Conservation (phyloP, 2,329 filamentous ascomycete genomes). For the Sporothrix pseudoabietina region DNA sequence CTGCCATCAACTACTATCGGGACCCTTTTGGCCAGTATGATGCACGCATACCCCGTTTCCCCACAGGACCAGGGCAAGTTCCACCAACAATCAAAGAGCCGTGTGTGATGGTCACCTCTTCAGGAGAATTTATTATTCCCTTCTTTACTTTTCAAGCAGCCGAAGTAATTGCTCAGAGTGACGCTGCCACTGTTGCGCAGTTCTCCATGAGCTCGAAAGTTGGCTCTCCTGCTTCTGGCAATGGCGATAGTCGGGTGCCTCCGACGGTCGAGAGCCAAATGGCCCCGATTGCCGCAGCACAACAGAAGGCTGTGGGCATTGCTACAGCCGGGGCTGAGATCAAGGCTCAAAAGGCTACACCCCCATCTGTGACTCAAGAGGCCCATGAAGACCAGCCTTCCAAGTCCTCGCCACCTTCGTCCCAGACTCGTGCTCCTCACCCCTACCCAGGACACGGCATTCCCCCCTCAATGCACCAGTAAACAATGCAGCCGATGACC, state of each 20-base stretch:
- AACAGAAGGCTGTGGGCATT: not conserved
- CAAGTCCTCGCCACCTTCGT: not conserved
- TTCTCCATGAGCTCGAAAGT: not conserved
- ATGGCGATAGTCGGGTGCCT: not conserved
- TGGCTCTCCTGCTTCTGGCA: not conserved
- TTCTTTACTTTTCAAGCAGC: not conserved
- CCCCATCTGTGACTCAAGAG: not conserved
- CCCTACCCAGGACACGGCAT: not conserved
- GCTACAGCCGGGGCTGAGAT: not conserved
- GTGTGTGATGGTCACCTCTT: not conserved
- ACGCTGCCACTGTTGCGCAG: not conserved
- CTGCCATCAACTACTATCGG: not conserved
- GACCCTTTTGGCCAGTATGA: not conserved
- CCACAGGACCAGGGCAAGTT: not conserved
- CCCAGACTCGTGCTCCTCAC: not conserved
- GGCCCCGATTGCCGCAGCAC: not conserved
- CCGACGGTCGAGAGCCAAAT: not conserved
- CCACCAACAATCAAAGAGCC: not conserved
- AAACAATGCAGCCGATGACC: not conserved
- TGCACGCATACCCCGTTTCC: not conserved
- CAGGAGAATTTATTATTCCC: not conserved
- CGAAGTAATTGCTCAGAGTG: not conserved
- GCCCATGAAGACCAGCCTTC: not conserved
- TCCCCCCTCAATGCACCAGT: not conserved
- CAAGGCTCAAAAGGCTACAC: not conserved